Conservation (phyloP, 345 rosid species). For the Cardamine occulta region DNA sequence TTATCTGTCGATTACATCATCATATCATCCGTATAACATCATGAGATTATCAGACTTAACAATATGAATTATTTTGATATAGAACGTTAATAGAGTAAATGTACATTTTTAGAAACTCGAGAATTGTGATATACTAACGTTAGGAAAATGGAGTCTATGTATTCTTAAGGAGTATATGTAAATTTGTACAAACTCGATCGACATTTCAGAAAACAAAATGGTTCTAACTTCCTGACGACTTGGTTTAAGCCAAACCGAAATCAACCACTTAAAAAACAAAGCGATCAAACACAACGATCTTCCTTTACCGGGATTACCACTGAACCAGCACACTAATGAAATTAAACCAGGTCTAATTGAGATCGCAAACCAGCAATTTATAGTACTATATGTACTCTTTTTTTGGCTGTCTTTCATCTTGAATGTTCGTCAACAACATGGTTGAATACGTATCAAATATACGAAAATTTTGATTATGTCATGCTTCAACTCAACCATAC, state of each 20-base stretch:
- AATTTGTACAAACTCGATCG: not conserved
- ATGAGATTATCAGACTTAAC: slow-evolving; percentile 21
- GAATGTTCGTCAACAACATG: not conserved
- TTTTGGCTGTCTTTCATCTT: too few relatives aligned
- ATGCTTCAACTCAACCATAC: slow-evolving; percentile 21
- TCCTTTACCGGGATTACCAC: not conserved
- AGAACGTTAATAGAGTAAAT: not conserved
- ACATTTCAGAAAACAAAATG: not conserved
- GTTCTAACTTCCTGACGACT: not conserved
- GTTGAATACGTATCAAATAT: slow-evolving; percentile 3
- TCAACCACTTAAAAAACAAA: not conserved
- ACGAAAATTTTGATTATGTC: not conserved
- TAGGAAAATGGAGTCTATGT: not conserved
- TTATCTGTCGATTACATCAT: slow-evolving; percentile 13
- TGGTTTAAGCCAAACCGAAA: not conserved
- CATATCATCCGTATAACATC: slow-evolving; percentile 20
- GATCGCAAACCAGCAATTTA: not conserved
- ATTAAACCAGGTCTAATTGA: not conserved
- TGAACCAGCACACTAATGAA: not conserved
- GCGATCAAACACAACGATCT: not conserved
- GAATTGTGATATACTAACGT: not conserved
- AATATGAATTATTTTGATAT: not conserved
- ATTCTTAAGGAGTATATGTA: not conserved
- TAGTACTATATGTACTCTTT: not conserved
- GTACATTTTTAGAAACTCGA: not conserved